These are phyloP conservation scores for Trametes cingulata DNA, from an alignment of 768 basidiomycete genomes.

Conservation along the genomic window DNA sequence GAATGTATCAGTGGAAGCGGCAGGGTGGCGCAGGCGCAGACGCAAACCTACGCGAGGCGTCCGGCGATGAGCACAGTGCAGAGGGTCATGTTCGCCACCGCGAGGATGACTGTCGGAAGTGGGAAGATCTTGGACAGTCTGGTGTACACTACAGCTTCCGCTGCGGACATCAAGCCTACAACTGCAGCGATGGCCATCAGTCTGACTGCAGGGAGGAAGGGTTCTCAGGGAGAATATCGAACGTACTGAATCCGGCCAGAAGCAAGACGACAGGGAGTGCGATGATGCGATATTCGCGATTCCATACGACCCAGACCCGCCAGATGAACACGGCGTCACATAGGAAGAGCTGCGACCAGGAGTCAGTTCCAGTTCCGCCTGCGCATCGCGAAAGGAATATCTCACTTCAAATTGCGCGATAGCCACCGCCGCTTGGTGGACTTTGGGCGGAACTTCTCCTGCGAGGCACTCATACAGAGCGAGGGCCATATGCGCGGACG, in stretches of 20 bases:
- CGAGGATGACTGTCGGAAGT: conserved; percentile 1
- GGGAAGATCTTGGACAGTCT: conserved; percentile 7
- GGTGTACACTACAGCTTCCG: neutral
- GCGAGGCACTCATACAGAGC: neutral
- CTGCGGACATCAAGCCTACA: conserved; percentile 3
- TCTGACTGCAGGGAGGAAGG: neutral
- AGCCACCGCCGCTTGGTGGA: conserved; percentile 3
- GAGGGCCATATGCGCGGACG: conserved; percentile 1
- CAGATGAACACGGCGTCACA: conserved; percentile 7
- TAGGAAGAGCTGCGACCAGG: neutral
- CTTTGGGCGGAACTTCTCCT: neutral
- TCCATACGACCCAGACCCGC: conserved; percentile 16
- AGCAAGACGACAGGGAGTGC: neutral
- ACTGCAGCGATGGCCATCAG: neutral
- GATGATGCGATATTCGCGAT: neutral
- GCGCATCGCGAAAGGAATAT: no score
- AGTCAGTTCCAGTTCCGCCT: neutral
- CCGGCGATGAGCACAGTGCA: conserved; percentile 12
- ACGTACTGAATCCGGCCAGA: conserved; percentile 2
- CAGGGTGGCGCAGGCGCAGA: neutral
- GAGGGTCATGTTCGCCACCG: conserved; percentile 1
- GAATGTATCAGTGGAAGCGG: neutral
- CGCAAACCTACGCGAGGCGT: neutral
- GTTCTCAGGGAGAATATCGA: neutral
- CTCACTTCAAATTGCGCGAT: conserved; percentile 3